Percentiles rank a stretch among this genome's conserved stretches.
Evolutionary conservation across 2,329 filamentous ascomycete species (phyloP).

Genomic region (Didymella arachidicola): DNA sequence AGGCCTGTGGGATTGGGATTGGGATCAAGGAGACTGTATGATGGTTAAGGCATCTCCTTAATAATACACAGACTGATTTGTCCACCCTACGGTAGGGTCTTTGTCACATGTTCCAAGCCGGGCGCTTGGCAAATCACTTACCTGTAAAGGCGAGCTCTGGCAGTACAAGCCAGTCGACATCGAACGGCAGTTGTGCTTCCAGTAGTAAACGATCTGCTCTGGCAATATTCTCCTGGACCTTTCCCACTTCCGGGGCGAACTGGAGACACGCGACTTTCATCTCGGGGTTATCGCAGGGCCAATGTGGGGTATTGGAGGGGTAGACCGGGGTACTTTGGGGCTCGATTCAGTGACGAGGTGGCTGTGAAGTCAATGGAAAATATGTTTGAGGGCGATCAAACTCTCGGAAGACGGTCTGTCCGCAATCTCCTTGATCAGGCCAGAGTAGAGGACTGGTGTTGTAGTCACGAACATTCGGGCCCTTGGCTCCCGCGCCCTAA

Average conservation of each 20-base stretch:
- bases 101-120: conserved; percentile 8
- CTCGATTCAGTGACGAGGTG: background rate
- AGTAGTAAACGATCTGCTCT: conserved; percentile 71
- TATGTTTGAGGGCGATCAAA: background rate
- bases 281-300: conserved; percentile 26
- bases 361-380: background rate
- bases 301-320: conserved; percentile 21
- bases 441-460: conserved; percentile 7
- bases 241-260: conserved; percentile 74
- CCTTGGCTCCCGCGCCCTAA: conserved; percentile 21
- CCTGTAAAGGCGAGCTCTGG: conserved; percentile 80
- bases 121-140: conserved; percentile 42
- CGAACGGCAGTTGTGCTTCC: conserved; percentile 51
- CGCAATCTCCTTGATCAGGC: background rate
- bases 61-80: background rate
- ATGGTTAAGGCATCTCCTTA: background rate
- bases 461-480: conserved; percentile 15
- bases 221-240: conserved; percentile 73
- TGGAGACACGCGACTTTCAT: conserved; percentile 77
- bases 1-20: background rate
- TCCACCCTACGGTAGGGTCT: background rate
- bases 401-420: background rate
- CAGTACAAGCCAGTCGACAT: conserved; percentile 74
- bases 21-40: background rate
- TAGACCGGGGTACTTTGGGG: conserved; percentile 10